Conservation (phyloP, 2,329 filamentous ascomycete genomes). For the Alternaria burnsii region DNA sequence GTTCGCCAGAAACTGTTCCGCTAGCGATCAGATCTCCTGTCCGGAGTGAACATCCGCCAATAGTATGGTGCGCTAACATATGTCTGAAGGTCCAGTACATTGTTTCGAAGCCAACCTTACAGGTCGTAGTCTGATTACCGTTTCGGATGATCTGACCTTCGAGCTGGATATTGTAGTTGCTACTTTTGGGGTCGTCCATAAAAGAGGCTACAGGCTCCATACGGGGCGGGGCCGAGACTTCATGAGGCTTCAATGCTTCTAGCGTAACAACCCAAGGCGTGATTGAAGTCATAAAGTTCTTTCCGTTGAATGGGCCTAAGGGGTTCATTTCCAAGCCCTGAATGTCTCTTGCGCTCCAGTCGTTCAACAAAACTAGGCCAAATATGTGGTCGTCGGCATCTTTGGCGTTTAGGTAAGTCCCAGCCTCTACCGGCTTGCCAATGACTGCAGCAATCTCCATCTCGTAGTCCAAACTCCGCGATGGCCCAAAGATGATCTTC, state of each 20-base stretch:
- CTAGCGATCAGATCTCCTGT: constrained; percentile 56
- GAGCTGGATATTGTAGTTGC: constrained; percentile 39
- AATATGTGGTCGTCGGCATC: constrained; percentile 65
- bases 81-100: constrained; percentile 59
- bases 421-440: constrained; percentile 52
- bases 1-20: constrained; percentile 55
- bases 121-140: constrained; percentile 29
- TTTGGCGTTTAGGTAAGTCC: constrained; percentile 51
- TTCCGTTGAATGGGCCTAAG: constrained; percentile 68
- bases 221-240: constrained; percentile 30
- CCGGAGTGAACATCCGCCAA: constrained; percentile 53
- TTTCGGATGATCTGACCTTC: constrained; percentile 32
- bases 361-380: constrained; percentile 69
- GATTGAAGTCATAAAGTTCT: constrained; percentile 67
- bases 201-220: constrained; percentile 34
- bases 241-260: constrained; percentile 61
- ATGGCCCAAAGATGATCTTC: constrained; percentile 60
- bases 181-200: constrained; percentile 32
- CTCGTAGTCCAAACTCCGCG: constrained; percentile 58
- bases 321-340: constrained; percentile 69
- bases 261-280: constrained; percentile 69
- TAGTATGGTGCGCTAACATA: constrained; percentile 55
- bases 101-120: constrained; percentile 47
- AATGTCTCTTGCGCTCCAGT: constrained; percentile 71
- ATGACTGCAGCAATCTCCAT: constrained; percentile 60